phyloP scores from a whole-genome alignment of 2,329 filamentous ascomycete genomes.

The Fusarium albidum region DNA sequence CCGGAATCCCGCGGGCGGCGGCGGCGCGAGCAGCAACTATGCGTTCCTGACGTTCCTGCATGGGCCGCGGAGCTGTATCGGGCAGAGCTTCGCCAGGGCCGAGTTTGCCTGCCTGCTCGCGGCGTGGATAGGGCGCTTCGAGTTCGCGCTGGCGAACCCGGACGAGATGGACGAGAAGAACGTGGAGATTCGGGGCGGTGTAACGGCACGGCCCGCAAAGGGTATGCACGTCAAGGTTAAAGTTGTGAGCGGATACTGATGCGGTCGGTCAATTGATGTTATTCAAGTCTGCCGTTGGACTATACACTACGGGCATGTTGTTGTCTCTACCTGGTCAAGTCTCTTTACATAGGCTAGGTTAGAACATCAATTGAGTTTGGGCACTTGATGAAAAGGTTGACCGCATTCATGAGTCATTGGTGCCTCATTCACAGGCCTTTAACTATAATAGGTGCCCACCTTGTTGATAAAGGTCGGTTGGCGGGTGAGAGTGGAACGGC shows the following conservation, averaged over 20 bases:
- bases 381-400: neutral
- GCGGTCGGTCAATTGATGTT: neutral
- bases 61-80: slow-evolving; percentile 87
- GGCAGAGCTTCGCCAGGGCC: slow-evolving; percentile 78
- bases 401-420: neutral
- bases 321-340: too few species aligned
- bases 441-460: too few species aligned
- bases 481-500: slow-evolving; percentile 2
- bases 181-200: slow-evolving; percentile 71
- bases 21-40: slow-evolving; percentile 79
- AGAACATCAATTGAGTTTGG: neutral
- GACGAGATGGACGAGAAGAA: slow-evolving; percentile 72
- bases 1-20: slow-evolving; percentile 67
- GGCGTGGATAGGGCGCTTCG: slow-evolving; percentile 77
- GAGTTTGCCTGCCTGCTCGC: slow-evolving; percentile 89
- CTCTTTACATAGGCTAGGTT: too few species aligned
- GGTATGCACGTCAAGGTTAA: slow-evolving; percentile 76
- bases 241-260: slow-evolving; percentile 68
- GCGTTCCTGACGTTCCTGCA: slow-evolving; percentile 84
- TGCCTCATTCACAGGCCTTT: too few species aligned
- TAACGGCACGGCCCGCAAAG: slow-evolving; percentile 77
- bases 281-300: neutral
- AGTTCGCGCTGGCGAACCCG: slow-evolving; percentile 64
- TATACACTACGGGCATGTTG: too few species aligned
- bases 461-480: neutral